phyloP scores from a whole-genome alignment of 1,284 basidiomycete genomes.

The Sutorius eximius region DNA sequence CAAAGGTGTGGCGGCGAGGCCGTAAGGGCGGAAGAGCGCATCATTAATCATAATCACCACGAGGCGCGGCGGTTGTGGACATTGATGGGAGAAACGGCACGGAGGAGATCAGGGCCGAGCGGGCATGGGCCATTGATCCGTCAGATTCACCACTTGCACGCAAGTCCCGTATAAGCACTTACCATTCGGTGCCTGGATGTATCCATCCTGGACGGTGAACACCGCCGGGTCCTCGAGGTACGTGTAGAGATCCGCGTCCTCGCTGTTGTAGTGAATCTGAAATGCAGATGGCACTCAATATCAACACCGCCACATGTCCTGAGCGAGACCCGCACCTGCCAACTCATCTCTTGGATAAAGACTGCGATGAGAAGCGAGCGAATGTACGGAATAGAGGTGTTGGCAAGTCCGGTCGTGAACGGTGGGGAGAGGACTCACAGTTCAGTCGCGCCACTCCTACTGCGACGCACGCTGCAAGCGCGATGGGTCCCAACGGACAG shows the following conservation, averaged over 20 bases:
- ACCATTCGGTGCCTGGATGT: conserved; percentile 56
- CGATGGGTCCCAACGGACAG: conserved; percentile 68
- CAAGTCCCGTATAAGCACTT: conserved; percentile 4
- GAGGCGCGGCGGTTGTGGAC: not conserved
- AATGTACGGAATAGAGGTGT: not conserved
- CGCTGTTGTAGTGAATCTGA: conserved; percentile 71
- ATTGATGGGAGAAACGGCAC: conserved; percentile 1
- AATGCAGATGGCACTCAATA: not conserved
- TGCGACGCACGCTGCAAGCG: conserved; percentile 69
- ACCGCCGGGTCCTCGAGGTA: conserved; percentile 58
- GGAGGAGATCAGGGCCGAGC: not conserved
- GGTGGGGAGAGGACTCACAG: conserved; percentile 38
- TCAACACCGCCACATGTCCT: not conserved
- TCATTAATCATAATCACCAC: not conserved
- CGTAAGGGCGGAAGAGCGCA: not conserved
- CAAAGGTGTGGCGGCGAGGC: not conserved
- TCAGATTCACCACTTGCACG: not conserved
- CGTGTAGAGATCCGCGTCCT: conserved; percentile 69
- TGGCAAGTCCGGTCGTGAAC: not conserved
- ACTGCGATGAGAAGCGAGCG: conserved; percentile 33
- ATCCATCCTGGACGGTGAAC: conserved; percentile 62
- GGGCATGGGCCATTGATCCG: not conserved
- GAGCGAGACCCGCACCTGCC: conserved; percentile 43
- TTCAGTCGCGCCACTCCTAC: conserved; percentile 55
- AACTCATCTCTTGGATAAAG: conserved; percentile 68